A percentile compares a stretch with the other conserved stretches of the same genome.
Evolutionary conservation across 2,329 filamentous ascomycete genomes (phyloP).

Genomic region (Endoconidiophora polonica): DNA sequence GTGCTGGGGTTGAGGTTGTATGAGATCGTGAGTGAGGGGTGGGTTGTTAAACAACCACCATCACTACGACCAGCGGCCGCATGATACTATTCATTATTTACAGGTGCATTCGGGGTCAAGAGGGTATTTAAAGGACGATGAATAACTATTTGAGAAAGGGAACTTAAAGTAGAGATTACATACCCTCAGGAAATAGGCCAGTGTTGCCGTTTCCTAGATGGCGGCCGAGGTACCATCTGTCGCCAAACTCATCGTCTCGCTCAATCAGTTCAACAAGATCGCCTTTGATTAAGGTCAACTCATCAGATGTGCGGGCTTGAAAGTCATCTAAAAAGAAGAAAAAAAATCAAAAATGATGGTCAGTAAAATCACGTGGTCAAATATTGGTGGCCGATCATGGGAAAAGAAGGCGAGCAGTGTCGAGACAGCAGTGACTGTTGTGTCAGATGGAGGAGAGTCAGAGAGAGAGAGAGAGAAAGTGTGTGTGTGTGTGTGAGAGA

Average conservation of each 20-base stretch:
- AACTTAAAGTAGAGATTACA: conserved; percentile 16
- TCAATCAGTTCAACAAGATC: conserved; percentile 72
- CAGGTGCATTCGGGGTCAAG: background rate
- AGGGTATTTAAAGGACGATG: background rate
- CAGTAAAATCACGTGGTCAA: background rate
- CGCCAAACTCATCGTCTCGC: conserved; percentile 74
- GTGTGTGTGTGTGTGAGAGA: too few relatives aligned
- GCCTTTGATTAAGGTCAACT: conserved; percentile 73
- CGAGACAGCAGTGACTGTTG: conserved; percentile 8
- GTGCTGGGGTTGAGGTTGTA: background rate
- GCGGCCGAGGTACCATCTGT: conserved; percentile 69
- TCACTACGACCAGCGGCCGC: background rate
- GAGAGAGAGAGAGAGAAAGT: too few relatives aligned
- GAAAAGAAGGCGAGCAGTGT: background rate
- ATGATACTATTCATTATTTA: background rate
- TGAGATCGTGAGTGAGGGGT: background rate
- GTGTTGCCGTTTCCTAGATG: conserved; percentile 58
- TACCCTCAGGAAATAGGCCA: conserved; percentile 72
- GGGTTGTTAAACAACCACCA: background rate
- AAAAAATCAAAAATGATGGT: conserved; percentile 8
- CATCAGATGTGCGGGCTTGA: conserved; percentile 75
- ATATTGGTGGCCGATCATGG: background rate
- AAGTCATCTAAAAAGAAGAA: conserved; percentile 57
- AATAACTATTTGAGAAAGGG: conserved; percentile 5
- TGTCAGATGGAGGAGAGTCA: background rate